Evolutionary conservation across 2,329 filamentous ascomycete species (phyloP).

Genomic region (Aspergillus udagawae): DNA sequence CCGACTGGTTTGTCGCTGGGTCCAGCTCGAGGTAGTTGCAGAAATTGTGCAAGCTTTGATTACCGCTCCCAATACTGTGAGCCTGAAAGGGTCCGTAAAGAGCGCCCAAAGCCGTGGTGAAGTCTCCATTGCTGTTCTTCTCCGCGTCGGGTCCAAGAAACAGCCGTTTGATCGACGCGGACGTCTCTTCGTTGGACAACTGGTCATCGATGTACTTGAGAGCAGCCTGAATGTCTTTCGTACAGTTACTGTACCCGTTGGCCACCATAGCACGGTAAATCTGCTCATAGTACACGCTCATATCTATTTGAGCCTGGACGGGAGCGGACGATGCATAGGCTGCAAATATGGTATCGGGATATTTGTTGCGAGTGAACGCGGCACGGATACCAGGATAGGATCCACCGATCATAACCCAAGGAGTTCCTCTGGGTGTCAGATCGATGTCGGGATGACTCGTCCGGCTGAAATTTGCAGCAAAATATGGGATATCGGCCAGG

Average conservation of each 20-base stretch:
- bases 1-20: conserved; percentile 29
- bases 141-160: conserved; percentile 48
- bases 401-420: conserved; percentile 46
- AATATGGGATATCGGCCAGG: conserved; percentile 43
- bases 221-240: conserved; percentile 47
- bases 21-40: conserved; percentile 48
- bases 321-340: conserved; percentile 42
- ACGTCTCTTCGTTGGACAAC: conserved; percentile 32
- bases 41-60: conserved; percentile 35
- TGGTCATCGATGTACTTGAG: conserved; percentile 48
- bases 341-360: conserved; percentile 40
- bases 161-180: conserved; percentile 43
- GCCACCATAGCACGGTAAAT: conserved; percentile 46
- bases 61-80: conserved; percentile 39
- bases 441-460: conserved; percentile 28
- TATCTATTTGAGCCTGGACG: conserved; percentile 46
- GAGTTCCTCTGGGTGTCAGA: conserved; percentile 37
- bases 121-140: conserved; percentile 45
- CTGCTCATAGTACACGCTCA: conserved; percentile 50
- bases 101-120: conserved; percentile 41
- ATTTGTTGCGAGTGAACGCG: conserved; percentile 42
- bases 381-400: conserved; percentile 45
- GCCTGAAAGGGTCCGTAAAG: conserved; percentile 44
- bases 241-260: conserved; percentile 50
- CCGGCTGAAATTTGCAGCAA: conserved; percentile 40